phyloP scores from a whole-genome alignment of 805 yeast genomes.

The Myxozyma udenii region DNA sequence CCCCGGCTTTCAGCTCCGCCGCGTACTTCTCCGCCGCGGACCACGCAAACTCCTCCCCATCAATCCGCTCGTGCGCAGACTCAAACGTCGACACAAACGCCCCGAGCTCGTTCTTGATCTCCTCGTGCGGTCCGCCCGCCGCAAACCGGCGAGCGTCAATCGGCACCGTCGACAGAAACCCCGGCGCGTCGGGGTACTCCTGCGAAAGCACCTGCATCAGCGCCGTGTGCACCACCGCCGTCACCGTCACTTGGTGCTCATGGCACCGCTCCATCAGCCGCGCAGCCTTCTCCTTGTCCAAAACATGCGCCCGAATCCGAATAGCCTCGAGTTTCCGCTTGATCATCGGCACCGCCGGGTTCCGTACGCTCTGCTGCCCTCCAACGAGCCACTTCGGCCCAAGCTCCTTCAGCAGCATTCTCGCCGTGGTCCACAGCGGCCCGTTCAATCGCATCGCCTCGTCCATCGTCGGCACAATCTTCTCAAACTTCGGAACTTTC shows the following conservation, averaged over 20 bases:
- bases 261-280: slow-evolving; percentile 4
- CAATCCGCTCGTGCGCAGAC: background rate
- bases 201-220: slow-evolving; percentile 1
- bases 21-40: background rate
- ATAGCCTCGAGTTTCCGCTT: background rate
- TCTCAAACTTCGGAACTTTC: background rate
- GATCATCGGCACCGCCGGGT: background rate
- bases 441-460: background rate
- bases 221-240: slow-evolving; percentile 12
- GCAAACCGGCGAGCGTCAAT: slow-evolving; percentile 14
- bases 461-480: background rate
- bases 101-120: background rate
- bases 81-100: slow-evolving; percentile 4
- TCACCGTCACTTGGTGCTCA: slow-evolving; percentile 7
- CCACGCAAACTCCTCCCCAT: background rate
- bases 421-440: background rate
- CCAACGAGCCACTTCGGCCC: slow-evolving; percentile 1
- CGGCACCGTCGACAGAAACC: slow-evolving; percentile 15
- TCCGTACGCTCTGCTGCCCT: background rate
- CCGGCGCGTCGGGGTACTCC: slow-evolving; percentile 5
- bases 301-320: background rate
- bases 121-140: background rate
- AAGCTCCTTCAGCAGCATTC: background rate
- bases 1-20: background rate
- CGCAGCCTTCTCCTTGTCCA: background rate